Evolutionary conservation across 2,329 filamentous ascomycete species (phyloP), one percentile per base, ranked within the genome.

Genomic region (Xylariaceae sp.): DNA sequence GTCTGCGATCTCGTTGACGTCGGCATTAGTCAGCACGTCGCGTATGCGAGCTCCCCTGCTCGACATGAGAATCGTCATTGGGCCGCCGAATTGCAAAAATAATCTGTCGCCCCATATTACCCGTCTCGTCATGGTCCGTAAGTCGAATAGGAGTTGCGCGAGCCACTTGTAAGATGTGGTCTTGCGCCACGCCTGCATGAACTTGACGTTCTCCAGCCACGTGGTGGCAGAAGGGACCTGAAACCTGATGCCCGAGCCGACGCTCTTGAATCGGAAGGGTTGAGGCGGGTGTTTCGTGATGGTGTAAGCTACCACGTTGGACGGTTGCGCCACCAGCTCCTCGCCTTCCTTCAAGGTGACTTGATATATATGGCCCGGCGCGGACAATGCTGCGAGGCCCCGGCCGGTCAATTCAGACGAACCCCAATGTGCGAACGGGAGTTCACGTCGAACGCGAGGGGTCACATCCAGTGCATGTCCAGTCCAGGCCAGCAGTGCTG

Each of bases 401-500:
- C 95, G 85, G 40, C 95, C 95, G 0, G 92, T 96, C 57, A 97
- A 80, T 61, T 90, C 84, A 12, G 93, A 93, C 76, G 86, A 95
- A 66, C 95, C 95, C 93, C 93, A 98, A 70, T 97, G 88, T 44
- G 91, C 87, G 49, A 96, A 70, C 54, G 89, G 87, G 70, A 97
- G 82, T 61, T 83, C 83, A 43, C 82, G 82, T 66, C 92, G 93
- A 62, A 96, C 80, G 45, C 86, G 88, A 2, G 93, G 91, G 37
- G 86, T 87, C 44, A 95, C 82, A 16, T 81, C 80, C 52, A 99
- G 80, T 0, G 91, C 92, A 71, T 96, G 90, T 23, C 95, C 95
- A 0, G 93, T 96, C 95, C 95, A 99, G 52, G 95, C 95, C n/a
- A 98, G 81, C 50, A 99, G 80, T 1, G 92, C 92, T 63, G 90